Base-by-base conservation (phyloP, 495 filamentous ascomycete genomes). In the Baudoinia panamericana region DNA sequence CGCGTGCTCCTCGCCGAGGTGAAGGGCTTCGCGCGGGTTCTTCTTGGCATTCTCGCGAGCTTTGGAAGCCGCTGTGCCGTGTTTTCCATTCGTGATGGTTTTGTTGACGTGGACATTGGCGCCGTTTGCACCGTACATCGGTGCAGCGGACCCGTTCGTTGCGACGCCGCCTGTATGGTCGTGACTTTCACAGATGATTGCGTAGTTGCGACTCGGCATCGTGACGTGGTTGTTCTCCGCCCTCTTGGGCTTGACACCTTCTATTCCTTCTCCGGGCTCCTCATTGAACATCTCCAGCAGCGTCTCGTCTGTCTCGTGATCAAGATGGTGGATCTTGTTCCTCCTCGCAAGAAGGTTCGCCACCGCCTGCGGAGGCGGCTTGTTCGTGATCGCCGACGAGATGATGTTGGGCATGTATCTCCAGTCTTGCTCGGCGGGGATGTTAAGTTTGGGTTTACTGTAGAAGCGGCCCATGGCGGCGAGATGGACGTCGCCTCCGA, bases 291-390 rank as follows among this genome's bases (percentile, higher is more conserved):
- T 64, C 18, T 78, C 70, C 63, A 94, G 75, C 11, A 94, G 68
- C 0, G 87, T 93, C 67, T 94, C 88, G 56, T 92, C 81, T 3
- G 84, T 92, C 19, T 84, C 67, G 30, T 67, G 52, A 57, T 90
- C 80, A n/a, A 94, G 65, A 54, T 88, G 84, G 55, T 95, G 87
- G 43, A 94, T 80, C 62, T 87, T 93, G 65, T 96, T 95, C 30
- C 85, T 64, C 31, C 75, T 64, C 2, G 84, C 81, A 12, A 96
- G 66, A 7, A 96, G 67, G 51, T 93, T 87, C 25, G 86, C 84
- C n/a, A 96, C 82, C 1, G 85, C 79, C 48, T 69, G 68, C 13
- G 88, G 85, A 1, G 88, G 88, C 6, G 88, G 88, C 63, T 93
- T 90, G 65, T 95, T 94, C 47, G 86, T 87, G 57, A 96, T 92